phyloP scores from a whole-genome alignment of 108 stramenopile genomes.

The Skeletonema costatum region DNA sequence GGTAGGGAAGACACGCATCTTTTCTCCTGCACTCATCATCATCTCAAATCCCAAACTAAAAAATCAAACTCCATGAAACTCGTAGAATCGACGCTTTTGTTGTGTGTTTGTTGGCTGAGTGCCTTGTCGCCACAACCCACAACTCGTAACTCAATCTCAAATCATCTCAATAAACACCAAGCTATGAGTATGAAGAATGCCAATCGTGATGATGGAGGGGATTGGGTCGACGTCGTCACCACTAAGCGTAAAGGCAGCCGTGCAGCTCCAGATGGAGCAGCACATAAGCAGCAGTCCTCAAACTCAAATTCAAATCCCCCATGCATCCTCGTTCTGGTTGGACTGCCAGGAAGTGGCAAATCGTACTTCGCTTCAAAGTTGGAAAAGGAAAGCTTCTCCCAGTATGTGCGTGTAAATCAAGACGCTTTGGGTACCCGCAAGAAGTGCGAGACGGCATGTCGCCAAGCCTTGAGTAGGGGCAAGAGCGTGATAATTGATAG shows the following conservation, averaged over 20 bases:
- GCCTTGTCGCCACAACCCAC: too few species aligned
- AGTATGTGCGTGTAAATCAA: constrained; percentile 71
- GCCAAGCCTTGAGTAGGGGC: constrained; percentile 10
- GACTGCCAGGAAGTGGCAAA: constrained; percentile 75
- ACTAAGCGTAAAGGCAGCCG: background rate
- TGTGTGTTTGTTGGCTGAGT: too few species aligned
- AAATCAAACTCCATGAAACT: too few species aligned
- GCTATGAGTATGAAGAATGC: background rate
- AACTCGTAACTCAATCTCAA: too few species aligned
- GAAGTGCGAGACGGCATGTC: constrained; percentile 42
- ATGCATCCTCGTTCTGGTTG: constrained; percentile 57
- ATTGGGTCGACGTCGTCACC: background rate
- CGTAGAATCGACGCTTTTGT: too few species aligned
- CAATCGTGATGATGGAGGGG: background rate
- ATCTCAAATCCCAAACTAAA: too few species aligned
- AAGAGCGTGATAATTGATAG: constrained; percentile 67
- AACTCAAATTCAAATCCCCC: too few species aligned
- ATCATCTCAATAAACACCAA: too few species aligned
- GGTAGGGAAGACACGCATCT: too few species aligned
- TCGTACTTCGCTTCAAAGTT: constrained; percentile 56
- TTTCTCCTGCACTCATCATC: too few species aligned
- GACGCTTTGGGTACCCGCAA: constrained; percentile 57
- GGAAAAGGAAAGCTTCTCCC: constrained; percentile 23
- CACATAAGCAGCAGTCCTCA: background rate
- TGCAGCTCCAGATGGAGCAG: background rate